These are phyloP conservation scores for Xylariaceae sp. DNA, from an alignment of 2,329 filamentous ascomycete species.

Conservation along the genomic window DNA sequence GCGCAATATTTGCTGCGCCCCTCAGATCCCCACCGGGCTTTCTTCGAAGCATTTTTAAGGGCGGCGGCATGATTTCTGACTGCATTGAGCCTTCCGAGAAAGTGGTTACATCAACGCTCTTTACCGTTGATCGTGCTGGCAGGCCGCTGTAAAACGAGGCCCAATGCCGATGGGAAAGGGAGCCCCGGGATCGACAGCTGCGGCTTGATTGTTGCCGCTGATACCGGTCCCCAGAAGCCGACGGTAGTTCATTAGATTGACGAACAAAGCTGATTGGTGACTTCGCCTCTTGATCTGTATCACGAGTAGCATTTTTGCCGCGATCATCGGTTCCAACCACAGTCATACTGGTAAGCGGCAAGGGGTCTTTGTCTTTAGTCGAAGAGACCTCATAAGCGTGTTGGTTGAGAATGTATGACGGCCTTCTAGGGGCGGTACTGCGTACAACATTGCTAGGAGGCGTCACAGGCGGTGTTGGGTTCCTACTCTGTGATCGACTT, in stretches of 20 bases:
- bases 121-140: conserved; percentile 46
- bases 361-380: conserved; percentile 37
- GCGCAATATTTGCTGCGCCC: conserved; percentile 61
- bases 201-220: conserved; percentile 45
- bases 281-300: conserved; percentile 33
- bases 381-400: conserved; percentile 38
- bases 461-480: conserved; percentile 59
- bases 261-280: conserved; percentile 28
- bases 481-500: conserved; percentile 42
- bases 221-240: conserved; percentile 38
- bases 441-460: conserved; percentile 44
- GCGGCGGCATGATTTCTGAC: conserved; percentile 45
- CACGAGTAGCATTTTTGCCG: conserved; percentile 33
- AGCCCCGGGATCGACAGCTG: conserved; percentile 48
- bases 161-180: conserved; percentile 51
- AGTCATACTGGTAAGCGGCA: conserved; percentile 44
- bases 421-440: conserved; percentile 47
- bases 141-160: conserved; percentile 58
- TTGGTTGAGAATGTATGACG: conserved; percentile 52
- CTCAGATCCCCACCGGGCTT: conserved; percentile 72
- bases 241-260: conserved; percentile 32
- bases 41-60: conserved; percentile 63
- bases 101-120: conserved; percentile 59
- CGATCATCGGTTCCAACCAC: conserved; percentile 23
- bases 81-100: conserved; percentile 50